Conservation (phyloP, 2,329 filamentous ascomycete genomes). For the Trichophyton benhamiae region DNA sequence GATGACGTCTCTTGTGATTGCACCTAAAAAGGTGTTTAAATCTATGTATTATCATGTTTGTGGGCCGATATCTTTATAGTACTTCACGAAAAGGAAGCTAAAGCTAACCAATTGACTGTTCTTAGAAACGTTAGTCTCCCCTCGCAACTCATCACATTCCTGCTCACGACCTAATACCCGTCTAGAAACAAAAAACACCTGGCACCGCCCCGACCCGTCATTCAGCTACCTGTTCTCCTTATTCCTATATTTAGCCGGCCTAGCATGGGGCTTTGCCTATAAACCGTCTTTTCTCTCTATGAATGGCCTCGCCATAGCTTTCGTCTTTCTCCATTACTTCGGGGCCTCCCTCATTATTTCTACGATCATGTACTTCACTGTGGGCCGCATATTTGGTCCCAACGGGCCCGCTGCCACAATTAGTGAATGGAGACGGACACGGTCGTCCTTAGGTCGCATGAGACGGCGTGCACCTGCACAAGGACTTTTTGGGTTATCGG, state of each 20-base stretch:
- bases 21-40: slow-evolving; percentile 58
- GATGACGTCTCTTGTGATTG: slow-evolving; percentile 55
- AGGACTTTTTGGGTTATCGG: slow-evolving; percentile 47
- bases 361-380: slow-evolving; percentile 51
- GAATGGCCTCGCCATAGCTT: slow-evolving; percentile 36
- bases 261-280: slow-evolving; percentile 48
- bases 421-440: slow-evolving; percentile 22
- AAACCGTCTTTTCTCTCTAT: slow-evolving; percentile 37
- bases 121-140: slow-evolving; percentile 16
- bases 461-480: slow-evolving; percentile 31
- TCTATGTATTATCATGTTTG: slow-evolving; percentile 58
- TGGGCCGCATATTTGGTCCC: slow-evolving; percentile 49
- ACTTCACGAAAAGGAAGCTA: too few relatives aligned
- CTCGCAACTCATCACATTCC: slow-evolving; percentile 24
- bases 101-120: neutral
- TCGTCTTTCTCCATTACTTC: slow-evolving; percentile 49
- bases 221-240: slow-evolving; percentile 58
- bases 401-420: slow-evolving; percentile 31
- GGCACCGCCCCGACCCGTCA: slow-evolving; percentile 56
- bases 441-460: slow-evolving; percentile 10
- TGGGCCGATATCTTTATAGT: slow-evolving; percentile 8
- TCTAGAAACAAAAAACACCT: slow-evolving; percentile 56
- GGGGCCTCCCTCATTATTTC: slow-evolving; percentile 47
- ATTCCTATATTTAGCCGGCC: slow-evolving; percentile 46
- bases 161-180: slow-evolving; percentile 18